phyloP scores from a whole-genome alignment of 2,329 filamentous ascomycete genomes.

The Huntiella omanensis region DNA sequence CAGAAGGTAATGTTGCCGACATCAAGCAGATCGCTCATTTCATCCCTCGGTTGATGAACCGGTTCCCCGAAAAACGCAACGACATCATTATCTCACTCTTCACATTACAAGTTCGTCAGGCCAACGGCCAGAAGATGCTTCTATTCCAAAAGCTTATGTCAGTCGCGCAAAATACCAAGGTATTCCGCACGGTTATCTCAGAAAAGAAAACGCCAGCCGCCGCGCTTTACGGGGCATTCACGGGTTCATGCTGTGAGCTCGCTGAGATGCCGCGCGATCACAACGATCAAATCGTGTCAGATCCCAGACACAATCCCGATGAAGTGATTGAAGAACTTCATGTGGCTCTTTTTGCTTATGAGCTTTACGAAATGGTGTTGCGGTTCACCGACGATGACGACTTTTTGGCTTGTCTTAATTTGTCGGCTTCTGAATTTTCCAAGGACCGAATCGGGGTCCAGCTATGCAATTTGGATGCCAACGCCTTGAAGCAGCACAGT shows the following conservation, averaged over 20 bases:
- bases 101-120: constrained; percentile 43
- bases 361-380: constrained; percentile 82
- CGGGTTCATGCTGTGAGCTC: too few relatives aligned
- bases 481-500: constrained; percentile 59
- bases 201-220: not conserved
- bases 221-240: too few relatives aligned
- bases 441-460: constrained; percentile 28
- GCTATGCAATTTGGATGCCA: constrained; percentile 56
- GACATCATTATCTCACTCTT: constrained; percentile 93
- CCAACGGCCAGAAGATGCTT: constrained; percentile 27
- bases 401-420: constrained; percentile 50
- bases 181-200: constrained; percentile 12
- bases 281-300: too few relatives aligned
- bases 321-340: constrained; percentile 19
- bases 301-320: too few relatives aligned
- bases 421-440: constrained; percentile 13
- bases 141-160: constrained; percentile 77
- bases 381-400: constrained; percentile 94
- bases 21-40: constrained; percentile 42
- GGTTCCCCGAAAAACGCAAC: constrained; percentile 64
- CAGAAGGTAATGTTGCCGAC: too few relatives aligned
- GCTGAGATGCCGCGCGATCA: too few relatives aligned
- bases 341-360: constrained; percentile 73
- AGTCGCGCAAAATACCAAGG: constrained; percentile 26
- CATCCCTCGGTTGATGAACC: constrained; percentile 64